These are phyloP conservation scores for Cucurbita maxima DNA, from an alignment of 306 rosid genomes.

Conservation along the genomic window DNA sequence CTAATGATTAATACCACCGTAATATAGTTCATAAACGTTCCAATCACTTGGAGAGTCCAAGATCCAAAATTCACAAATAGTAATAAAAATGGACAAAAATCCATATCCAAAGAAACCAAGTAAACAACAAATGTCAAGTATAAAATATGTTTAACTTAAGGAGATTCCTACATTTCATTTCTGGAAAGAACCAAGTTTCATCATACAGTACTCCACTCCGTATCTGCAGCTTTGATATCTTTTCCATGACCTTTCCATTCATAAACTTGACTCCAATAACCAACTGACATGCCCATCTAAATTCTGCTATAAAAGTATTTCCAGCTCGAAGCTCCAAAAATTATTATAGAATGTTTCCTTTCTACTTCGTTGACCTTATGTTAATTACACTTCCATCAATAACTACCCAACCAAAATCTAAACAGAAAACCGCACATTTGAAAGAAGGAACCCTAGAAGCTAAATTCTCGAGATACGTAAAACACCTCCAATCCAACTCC, in stretches of 20 bases:
- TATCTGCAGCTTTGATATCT: neutral
- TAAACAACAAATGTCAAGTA: neutral
- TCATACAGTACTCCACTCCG: neutral
- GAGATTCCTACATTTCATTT: neutral
- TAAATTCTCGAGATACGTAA: constrained; percentile 8
- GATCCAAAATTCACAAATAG: constrained; percentile 2
- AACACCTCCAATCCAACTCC: constrained; percentile 5
- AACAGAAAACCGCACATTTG: constrained; percentile 16
- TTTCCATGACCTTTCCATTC: neutral
- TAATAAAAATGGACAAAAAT: neutral
- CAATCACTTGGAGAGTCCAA: neutral
- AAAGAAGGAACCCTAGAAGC: constrained; percentile 41
- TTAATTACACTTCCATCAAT: neutral
- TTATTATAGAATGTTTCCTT: neutral
- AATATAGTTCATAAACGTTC: neutral
- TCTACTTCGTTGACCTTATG: constrained; percentile 5
- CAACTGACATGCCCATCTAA: neutral
- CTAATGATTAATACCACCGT: constrained; percentile 2
- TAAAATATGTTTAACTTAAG: neutral
- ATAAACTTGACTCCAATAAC: neutral
- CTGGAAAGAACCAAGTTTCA: neutral
- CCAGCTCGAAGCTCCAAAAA: constrained; percentile 2
- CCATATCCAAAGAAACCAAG: neutral
- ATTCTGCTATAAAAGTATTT: neutral
- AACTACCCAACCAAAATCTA: neutral